phyloP scores from a whole-genome alignment of 768 basidiomycete species.

The Filobasidium floriforme region DNA sequence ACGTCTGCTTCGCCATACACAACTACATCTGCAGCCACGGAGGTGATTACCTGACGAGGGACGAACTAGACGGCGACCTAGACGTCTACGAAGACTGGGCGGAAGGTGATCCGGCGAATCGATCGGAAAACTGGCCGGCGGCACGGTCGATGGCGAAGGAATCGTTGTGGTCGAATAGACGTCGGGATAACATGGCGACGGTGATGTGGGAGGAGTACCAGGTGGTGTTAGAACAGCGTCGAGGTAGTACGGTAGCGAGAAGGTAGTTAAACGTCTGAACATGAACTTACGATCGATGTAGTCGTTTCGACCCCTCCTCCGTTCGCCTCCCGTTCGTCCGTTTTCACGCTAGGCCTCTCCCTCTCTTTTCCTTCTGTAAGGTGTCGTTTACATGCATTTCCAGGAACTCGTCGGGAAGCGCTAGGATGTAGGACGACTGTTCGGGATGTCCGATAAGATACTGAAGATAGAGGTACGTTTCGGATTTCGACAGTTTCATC shows the following conservation, averaged over 20 bases:
- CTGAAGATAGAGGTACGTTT: neutral
- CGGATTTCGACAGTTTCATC: neutral
- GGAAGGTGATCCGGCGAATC: neutral
- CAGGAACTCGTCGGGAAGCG: neutral
- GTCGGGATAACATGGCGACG: neutral
- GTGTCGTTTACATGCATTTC: neutral
- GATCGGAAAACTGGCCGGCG: neutral
- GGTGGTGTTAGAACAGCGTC: neutral
- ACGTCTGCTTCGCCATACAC: no score
- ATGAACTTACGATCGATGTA: neutral
- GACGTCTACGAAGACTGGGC: neutral
- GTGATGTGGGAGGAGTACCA: neutral
- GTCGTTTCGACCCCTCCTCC: no score
- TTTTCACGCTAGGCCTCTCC: no score
- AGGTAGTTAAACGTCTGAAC: neutral
- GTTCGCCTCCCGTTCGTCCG: no score
- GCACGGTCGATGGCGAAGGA: neutral
- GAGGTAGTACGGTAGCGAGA: neutral
- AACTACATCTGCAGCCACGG: neutral
- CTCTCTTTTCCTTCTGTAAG: neutral
- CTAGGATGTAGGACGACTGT: neutral
- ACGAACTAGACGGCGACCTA: neutral
- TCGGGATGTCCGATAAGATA: neutral
- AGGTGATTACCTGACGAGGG: neutral
- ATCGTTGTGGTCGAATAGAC: neutral